phyloP scores from a whole-genome alignment of 345 rosid species.

The Gossypium anomalum region DNA sequence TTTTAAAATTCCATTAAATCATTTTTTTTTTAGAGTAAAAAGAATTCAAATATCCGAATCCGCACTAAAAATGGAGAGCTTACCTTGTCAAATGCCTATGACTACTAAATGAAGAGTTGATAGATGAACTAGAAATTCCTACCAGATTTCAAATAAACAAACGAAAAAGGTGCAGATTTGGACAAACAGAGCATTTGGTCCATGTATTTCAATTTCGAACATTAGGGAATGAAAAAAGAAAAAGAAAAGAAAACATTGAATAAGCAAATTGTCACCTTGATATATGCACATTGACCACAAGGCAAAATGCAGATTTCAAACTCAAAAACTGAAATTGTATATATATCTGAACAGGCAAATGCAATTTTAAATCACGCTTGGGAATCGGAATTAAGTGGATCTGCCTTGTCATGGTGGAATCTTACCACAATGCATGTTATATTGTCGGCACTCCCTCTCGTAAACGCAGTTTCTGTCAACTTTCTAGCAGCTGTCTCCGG shows the following conservation, averaged over 20 bases:
- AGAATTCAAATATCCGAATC: no score
- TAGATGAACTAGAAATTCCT: no score
- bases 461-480: constrained; percentile 75
- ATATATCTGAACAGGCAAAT: constrained; percentile 21
- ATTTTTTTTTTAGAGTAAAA: no score
- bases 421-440: constrained; percentile 93
- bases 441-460: constrained; percentile 92
- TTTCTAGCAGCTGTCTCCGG: constrained; percentile 84
- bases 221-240: constrained; percentile 2
- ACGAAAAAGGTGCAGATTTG: background rate
- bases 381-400: constrained; percentile 23
- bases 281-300: constrained; percentile 34
- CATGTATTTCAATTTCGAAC: background rate
- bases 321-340: constrained; percentile 4
- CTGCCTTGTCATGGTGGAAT: constrained; percentile 52
- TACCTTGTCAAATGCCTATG: no score
- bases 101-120: no score
- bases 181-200: background rate
- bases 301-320: constrained; percentile 24
- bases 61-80: no score
- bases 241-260: constrained; percentile 26
- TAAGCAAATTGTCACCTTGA: constrained; percentile 25
- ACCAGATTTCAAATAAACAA: background rate
- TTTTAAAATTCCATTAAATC: no score
- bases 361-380: constrained; percentile 23